phyloP scores from a whole-genome alignment of 2,329 filamentous ascomycete genomes.

The Coniosporium tulheliwenetii region DNA sequence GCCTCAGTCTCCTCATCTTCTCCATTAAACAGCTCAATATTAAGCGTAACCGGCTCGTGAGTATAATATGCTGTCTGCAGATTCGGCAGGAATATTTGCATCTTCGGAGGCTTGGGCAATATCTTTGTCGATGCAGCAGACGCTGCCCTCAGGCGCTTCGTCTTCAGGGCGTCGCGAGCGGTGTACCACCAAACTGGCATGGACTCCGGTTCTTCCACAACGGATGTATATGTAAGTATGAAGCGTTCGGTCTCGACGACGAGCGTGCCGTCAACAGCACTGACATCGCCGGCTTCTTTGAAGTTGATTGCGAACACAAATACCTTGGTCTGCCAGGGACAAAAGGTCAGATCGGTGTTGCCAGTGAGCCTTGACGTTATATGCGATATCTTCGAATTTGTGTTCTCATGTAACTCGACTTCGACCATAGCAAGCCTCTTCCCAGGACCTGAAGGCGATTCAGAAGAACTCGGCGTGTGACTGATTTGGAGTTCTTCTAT shows the following conservation, averaged over 20 bases:
- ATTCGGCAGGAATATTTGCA: conserved; percentile 55
- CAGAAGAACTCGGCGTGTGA: background rate
- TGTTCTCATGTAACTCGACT: conserved; percentile 9
- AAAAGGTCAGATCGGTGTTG: conserved; percentile 46
- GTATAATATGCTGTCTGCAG: conserved; percentile 64
- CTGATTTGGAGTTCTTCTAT: conserved; percentile 13
- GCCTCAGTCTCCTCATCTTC: conserved; percentile 68
- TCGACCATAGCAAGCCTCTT: background rate
- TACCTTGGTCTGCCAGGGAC: conserved; percentile 51
- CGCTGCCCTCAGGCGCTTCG: conserved; percentile 26
- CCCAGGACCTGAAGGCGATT: background rate
- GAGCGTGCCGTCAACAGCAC: conserved; percentile 47
- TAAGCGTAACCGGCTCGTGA: conserved; percentile 57
- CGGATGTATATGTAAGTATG: conserved; percentile 49
- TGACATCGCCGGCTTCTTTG: conserved; percentile 67
- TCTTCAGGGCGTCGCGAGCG: conserved; percentile 16
- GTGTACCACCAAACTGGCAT: conserved; percentile 8
- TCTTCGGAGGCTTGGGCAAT: conserved; percentile 79
- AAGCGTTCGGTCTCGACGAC: conserved; percentile 50
- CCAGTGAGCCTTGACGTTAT: conserved; percentile 32
- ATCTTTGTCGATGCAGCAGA: conserved; percentile 49
- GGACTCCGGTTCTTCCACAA: conserved; percentile 13
- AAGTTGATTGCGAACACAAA: conserved; percentile 59
- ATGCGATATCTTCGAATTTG: conserved; percentile 10
- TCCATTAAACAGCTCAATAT: conserved; percentile 59